Evolutionary conservation across 768 basidiomycete genomes (phyloP), one percentile per base, ranked within the genome.

Genomic region (Mycena crocata): DNA sequence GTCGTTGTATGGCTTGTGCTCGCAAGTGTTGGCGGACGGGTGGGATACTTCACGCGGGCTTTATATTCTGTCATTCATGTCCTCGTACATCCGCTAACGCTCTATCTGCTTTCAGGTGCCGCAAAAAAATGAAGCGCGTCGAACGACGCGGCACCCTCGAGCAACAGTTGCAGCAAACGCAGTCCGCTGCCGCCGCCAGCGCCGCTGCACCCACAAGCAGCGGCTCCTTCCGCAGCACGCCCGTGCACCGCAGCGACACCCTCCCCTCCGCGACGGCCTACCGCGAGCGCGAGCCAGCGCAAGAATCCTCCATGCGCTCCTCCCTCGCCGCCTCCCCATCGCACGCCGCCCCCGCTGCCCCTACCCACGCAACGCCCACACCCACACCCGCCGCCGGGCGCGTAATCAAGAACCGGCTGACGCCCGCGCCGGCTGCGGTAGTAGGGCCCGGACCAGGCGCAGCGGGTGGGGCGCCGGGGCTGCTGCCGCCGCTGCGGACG

Each of bases 121-220:
- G 93, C 56, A 94, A 94, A 77, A 93, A 93, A 77, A 93, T 93
- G 91, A 93, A 93, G 78, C 87, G 93, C 2, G 90, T 92, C 54
- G 93, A 94, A 73, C 82, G 91, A 24, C 82, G 92, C 10, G 91
- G 89, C 10, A 92, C 90, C 13, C 76, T 90, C 2, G 90, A 90
- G 59, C 81, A 80, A 66, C 79, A 78, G 57, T 66, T 15, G 23
- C 57, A 49, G 40, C 64, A 70, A 15, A 51, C 63, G 31, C 66
- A 71, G 15, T 55, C 69, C 45, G 49, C 57, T 3, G 55, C 57
- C 13, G 62, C 54, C 3, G 49, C 59, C 23, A 28, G 37, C 37
- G 24, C 58, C 35, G 19, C 32, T 4, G n/a, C 37, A 15, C 4
- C 2, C 48, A 31, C 48, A n/a, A n/a, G n/a, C n/a, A n/a, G n/a